Evolutionary conservation across 441 rosid species (phyloP), one percentile per base, ranked within the genome.

Genomic region (Erodium trifolium): DNA sequence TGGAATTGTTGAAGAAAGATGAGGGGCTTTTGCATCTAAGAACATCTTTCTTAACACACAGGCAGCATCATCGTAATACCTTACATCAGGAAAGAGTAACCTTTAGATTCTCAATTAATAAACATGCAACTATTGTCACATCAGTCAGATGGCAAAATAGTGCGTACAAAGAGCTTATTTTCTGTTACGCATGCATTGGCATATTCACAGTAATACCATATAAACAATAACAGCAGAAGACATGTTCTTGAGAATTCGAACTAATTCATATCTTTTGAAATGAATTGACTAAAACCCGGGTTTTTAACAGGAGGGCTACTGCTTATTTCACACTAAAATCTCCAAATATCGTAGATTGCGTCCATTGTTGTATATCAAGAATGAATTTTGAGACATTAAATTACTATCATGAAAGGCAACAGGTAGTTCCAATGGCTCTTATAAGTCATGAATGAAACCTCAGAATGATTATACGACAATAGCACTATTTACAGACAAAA

Each of bases 21-120:
- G 99, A 74, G 99, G 99, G 73, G 99, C 99, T 84, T 90, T 96
- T 57, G 98, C 99, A 74, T 96, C 99, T 78, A 96, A 76, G 77
- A 92, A 91, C 93, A 93, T 87, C 84, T 96, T 93, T 84, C 99
- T 82, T 81, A 96, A 70, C 49, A 96, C 96, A 78, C 97, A 96
- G 55, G 99, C 99, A 76, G 98, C 91, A 83, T 91, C 99, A 78
- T 96, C 98, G 73, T 96, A 96, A 74, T 96, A 96, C 84, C 98
- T 95, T 63, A 74, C 47, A 74, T 70, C 68, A 66, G 49, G 76
- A 71, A 70, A 60, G 63, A 10, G 69, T 66, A 69, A 77, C 43
- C 51, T 68, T 49, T 67, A 69, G 19, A 53, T 41, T 41, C 59
- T 53, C 59, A 53, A n/a, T 14, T 5, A 65, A 62, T 62, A 62